phyloP scores from a whole-genome alignment of 345 rosid genomes.

The Salix purpurea region DNA sequence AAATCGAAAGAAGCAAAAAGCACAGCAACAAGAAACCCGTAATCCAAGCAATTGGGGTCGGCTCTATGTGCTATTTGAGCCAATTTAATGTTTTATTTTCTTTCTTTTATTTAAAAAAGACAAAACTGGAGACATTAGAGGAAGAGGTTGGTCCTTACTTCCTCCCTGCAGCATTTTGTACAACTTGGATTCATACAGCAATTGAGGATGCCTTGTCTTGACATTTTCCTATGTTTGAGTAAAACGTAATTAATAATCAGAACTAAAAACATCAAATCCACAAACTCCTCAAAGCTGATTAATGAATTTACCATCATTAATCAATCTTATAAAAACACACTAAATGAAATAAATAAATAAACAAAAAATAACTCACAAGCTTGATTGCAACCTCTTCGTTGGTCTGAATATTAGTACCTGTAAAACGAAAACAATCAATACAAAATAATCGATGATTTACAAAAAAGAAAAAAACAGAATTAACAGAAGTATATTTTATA shows the following conservation, averaged over 20 bases:
- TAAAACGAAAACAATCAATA: not conserved
- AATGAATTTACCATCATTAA: no score
- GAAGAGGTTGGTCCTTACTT: slow-evolving; percentile 40
- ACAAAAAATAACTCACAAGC: slow-evolving; percentile 55
- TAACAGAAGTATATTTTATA: not conserved
- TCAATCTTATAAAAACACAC: not conserved
- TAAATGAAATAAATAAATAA: not conserved
- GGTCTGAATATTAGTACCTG: slow-evolving; percentile 79
- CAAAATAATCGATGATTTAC: not conserved
- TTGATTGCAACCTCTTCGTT: slow-evolving; percentile 96
- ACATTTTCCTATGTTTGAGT: slow-evolving; percentile 59
- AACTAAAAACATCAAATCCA: no score
- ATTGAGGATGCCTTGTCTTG: slow-evolving; percentile 90
- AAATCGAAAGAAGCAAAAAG: not conserved
- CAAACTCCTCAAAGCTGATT: not conserved
- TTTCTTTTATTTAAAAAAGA: not conserved
- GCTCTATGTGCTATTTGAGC: no score
- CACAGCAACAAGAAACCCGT: not conserved
- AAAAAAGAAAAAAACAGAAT: not conserved
- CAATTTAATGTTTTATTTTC: no score
- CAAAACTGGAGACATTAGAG: not conserved
- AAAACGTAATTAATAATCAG: not conserved
- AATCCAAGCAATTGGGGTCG: not conserved
- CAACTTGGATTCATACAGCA: slow-evolving; percentile 76
- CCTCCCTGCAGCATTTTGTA: slow-evolving; percentile 92